Conservation (phyloP, 257 asterid genomes). For the Solanum bukasovii region DNA sequence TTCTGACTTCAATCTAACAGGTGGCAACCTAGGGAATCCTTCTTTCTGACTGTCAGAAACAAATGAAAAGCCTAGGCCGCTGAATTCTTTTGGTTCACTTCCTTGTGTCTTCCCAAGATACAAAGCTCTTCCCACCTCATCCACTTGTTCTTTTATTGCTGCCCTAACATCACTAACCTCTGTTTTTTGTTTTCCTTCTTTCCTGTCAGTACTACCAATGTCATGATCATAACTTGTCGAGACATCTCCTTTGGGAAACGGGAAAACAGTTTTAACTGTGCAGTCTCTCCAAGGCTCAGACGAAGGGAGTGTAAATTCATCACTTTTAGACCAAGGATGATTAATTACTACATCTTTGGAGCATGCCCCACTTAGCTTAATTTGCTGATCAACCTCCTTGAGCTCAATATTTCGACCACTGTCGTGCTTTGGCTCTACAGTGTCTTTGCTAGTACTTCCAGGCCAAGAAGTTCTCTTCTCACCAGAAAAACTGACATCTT, state of each 20-base stretch:
- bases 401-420: conserved; percentile 35
- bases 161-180: conserved; percentile 44
- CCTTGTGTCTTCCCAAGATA: conserved; percentile 60
- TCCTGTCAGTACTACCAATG: conserved; percentile 29
- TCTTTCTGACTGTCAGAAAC: conserved; percentile 61
- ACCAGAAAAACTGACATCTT: conserved; percentile 27
- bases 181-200: conserved; percentile 50
- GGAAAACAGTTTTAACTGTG: conserved; percentile 60
- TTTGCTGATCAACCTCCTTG: conserved; percentile 41
- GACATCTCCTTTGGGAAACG: conserved; percentile 43
- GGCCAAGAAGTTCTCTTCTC: conserved; percentile 53
- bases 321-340: conserved; percentile 44
- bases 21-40: conserved; percentile 86
- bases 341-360: conserved; percentile 33
- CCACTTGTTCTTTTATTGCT: conserved; percentile 72
- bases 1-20: conserved; percentile 84
- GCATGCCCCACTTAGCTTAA: conserved; percentile 21
- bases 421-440: conserved; percentile 16
- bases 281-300: conserved; percentile 53
- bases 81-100: conserved; percentile 42
- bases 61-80: conserved; percentile 39
- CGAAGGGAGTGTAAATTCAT: conserved; percentile 31
- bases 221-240: conserved; percentile 51
- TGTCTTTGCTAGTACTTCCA: conserved; percentile 37
- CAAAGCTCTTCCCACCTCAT: conserved; percentile 77